phyloP scores from a whole-genome alignment of 352 stramenopile genomes.

The Globisporangium megalacanthum region DNA sequence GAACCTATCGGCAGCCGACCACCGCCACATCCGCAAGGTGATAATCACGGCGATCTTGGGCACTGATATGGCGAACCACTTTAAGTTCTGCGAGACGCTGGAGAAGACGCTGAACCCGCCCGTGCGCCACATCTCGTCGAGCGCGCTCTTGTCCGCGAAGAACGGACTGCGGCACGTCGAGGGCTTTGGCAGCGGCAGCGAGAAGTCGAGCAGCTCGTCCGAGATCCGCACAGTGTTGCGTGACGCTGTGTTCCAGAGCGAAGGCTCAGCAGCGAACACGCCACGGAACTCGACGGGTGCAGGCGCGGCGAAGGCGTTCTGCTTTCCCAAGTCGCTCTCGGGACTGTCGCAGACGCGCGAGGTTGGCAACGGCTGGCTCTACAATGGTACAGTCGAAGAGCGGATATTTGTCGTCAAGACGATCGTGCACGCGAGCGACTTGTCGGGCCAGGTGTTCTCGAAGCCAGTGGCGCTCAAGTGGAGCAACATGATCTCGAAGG shows the following conservation, averaged over 20 bases:
- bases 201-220: slow-evolving; percentile 9
- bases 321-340: slow-evolving; percentile 8
- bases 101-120: slow-evolving; percentile 63
- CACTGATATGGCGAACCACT: slow-evolving; percentile 90
- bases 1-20: slow-evolving; percentile 62
- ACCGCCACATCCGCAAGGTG: slow-evolving; percentile 80
- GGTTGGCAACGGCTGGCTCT: slow-evolving; percentile 42
- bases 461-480: slow-evolving; percentile 87
- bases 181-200: slow-evolving; percentile 1
- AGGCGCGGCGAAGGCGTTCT: background rate
- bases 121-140: slow-evolving; percentile 44
- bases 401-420: slow-evolving; percentile 81
- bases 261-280: slow-evolving; percentile 25
- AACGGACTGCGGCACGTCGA: slow-evolving; percentile 9
- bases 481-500: slow-evolving; percentile 88
- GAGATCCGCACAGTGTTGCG: slow-evolving; percentile 45
- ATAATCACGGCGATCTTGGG: slow-evolving; percentile 85
- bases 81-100: slow-evolving; percentile 77
- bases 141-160: slow-evolving; percentile 31
- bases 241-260: slow-evolving; percentile 58
- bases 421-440: slow-evolving; percentile 83
- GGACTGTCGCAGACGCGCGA: slow-evolving; percentile 14
- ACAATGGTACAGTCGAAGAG: slow-evolving; percentile 68
- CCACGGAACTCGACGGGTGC: slow-evolving; percentile 17
- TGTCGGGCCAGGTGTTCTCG: slow-evolving; percentile 82